Evolutionary conservation across 345 rosid species (phyloP).

Genomic region (Acer negundo): DNA sequence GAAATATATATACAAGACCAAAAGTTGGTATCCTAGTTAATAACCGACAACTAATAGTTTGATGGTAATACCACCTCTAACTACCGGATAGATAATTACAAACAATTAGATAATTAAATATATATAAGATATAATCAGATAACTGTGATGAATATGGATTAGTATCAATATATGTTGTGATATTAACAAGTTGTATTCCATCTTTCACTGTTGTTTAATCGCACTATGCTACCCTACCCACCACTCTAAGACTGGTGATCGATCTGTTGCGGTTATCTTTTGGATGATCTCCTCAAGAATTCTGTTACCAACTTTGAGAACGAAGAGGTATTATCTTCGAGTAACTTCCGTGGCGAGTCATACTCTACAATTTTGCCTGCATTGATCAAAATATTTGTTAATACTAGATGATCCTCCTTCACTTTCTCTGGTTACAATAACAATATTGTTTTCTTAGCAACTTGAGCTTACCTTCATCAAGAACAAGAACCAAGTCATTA

Average conservation of each 20-base stretch:
- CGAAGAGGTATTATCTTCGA: slow-evolving; percentile 54
- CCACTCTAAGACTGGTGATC: slow-evolving; percentile 15
- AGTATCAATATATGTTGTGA: no score
- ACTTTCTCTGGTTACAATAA: neutral
- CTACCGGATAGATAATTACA: no score
- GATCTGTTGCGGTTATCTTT: slow-evolving; percentile 16
- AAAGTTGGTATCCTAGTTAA: no score
- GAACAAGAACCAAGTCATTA: slow-evolving; percentile 85
- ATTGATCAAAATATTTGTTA: slow-evolving; percentile 1
- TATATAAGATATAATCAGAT: no score
- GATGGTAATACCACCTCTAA: no score
- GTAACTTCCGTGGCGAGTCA: slow-evolving; percentile 45
- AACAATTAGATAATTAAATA: no score
- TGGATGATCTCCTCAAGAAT: slow-evolving; percentile 57
- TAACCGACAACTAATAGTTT: no score
- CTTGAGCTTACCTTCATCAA: slow-evolving; percentile 56
- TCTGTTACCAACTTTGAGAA: slow-evolving; percentile 70
- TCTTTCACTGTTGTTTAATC: neutral
- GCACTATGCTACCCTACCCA: neutral
- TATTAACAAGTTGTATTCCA: neutral
- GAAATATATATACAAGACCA: no score
- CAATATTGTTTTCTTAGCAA: neutral
- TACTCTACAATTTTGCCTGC: slow-evolving; percentile 59
- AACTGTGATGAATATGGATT: no score
- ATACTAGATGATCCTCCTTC: neutral